Base-by-base conservation (phyloP, 2,329 filamentous ascomycete genomes). In the Diaporthe vaccinii region DNA sequence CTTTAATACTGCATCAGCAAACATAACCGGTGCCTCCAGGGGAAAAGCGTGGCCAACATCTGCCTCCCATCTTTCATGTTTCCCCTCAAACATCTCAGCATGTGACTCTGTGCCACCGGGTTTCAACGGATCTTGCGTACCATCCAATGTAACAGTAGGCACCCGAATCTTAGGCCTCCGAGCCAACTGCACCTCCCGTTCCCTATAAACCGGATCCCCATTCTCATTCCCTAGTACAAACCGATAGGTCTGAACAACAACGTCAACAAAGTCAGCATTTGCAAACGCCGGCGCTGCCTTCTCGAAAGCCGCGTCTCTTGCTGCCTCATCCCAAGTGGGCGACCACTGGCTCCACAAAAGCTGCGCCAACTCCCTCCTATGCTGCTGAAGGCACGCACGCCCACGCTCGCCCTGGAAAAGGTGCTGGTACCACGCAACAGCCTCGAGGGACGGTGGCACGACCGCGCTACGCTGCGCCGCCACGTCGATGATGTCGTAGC, bases 351-450 rank as follows among this genome's bases (percentile, higher is more conserved):
- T 44, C 58, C 58, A 62, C 36, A 62, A 28, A 44, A 62, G 58
- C 36, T n/a, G 39, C 3, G 58, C 58, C 12, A 62, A 28, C 14
- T 15, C 58, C n/a, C 14, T 44, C 39, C 36, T 41, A 9, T 44
- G 12, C 7, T 39, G 14, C 14, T n/a, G n/a, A 28, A 62, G 36
- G 22, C 58, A 62, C 36, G 39, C 58, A 3, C 58, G 36, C 12
- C 58, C 58, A 15, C 58, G 39, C 58, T 44, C 36, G n/a, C 58
- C n/a, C 58, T 44, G 58, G 58, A 62, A 62, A 9, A 62, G 58
- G n/a, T 62, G 58, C 58, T 62, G 58, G n/a, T 62, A 44, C 58
- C 58, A 62, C 6, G 58, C 58, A 10, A 62, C 36, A 20, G 58
- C 36, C 20, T 62, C 58, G n/a, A 62, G 58, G 12, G 36, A 17